phyloP scores from a whole-genome alignment of 2,329 filamentous ascomycete species.

The Pleoardoris graminearum region DNA sequence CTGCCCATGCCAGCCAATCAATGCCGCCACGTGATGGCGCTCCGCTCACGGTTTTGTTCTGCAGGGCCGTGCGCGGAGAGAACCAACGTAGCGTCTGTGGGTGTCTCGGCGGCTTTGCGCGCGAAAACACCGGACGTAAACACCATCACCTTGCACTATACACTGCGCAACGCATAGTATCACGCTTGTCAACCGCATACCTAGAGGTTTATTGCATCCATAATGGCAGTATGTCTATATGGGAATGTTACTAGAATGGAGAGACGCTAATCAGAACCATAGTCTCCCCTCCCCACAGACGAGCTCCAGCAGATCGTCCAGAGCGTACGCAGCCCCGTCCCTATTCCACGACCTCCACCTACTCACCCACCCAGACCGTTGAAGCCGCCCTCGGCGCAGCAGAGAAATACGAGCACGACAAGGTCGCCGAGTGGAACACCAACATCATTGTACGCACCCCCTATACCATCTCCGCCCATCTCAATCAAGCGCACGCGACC shows the following conservation, averaged over 20 bases:
- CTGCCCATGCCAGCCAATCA: conserved; percentile 20
- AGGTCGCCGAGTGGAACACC: conserved; percentile 87
- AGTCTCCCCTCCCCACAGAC: conserved; percentile 39
- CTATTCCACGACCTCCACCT: background rate
- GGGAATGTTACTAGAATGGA: background rate
- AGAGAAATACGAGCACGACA: conserved; percentile 83
- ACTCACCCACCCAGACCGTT: conserved; percentile 75
- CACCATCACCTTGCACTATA: conserved; percentile 8
- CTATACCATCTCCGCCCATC: conserved; percentile 6
- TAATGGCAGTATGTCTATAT: conserved; percentile 34
- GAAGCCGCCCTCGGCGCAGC: conserved; percentile 72
- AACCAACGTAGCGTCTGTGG: background rate
- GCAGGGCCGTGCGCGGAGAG: background rate
- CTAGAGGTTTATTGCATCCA: conserved; percentile 17
- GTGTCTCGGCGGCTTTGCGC: conserved; percentile 3
- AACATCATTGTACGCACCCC: conserved; percentile 78
- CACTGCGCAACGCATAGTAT: conserved; percentile 3
- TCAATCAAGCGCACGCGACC: conserved; percentile 7
- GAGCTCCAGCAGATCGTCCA: conserved; percentile 38
- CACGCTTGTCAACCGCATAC: conserved; percentile 3
- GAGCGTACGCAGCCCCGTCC: conserved; percentile 23
- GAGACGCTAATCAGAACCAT: conserved; percentile 8
- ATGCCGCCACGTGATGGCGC: conserved; percentile 27
- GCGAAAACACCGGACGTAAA: conserved; percentile 15
- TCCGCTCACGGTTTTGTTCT: conserved; percentile 1